Base-by-base conservation (phyloP, 1,284 basidiomycete genomes). In the Microbotryum silenes-acaulis region DNA sequence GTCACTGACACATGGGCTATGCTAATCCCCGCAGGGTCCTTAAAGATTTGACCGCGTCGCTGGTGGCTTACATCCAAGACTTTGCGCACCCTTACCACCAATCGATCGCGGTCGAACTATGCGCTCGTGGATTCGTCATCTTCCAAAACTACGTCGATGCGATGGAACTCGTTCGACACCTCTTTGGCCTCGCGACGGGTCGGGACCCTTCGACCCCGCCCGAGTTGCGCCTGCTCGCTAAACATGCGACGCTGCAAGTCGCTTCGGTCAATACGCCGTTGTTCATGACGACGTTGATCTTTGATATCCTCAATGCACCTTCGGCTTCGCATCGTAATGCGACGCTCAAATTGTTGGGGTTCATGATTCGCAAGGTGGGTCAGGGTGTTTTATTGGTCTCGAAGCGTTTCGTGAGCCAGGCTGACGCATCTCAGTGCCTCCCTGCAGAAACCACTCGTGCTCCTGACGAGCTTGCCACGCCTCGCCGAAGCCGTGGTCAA, bases 401-500 rank as follows among this genome's bases (percentile, higher is more conserved):
- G 51, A 3, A 18, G 23, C 54, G 51, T 55, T 14, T 45, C 37
- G 7, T 62, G 47, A 25, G 12, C 25, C 53, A 31, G 31, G 31
- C 31, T 31, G 31, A 31, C 31, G 31, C 31, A 31, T 31, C 31
- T 31, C 31, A 31, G 31, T 31, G 31, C 31, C 31, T 31, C 20
- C 16, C 33, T 60, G 21, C 71, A 92, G 86, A 86, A 87, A 72
- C 92, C 93, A 1, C 78, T 88, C 45, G 84, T 96, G 14, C 79
- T 98, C 51, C 87, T 91, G 68, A 83, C 89, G 14, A 91, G 88
- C 70, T 78, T 98, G 42, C 89, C 94, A 0, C 82, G 87, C 31
- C 79, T 97, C 47, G 86, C 91, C 72, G 94, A 99, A 74, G 91
- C 92, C 1, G 91, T 99, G 1, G 92, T 98, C 25, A 96, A 93